phyloP scores from a whole-genome alignment of 371 early-diverging fungal species.

The Syncephalastrum contaminatum region DNA sequence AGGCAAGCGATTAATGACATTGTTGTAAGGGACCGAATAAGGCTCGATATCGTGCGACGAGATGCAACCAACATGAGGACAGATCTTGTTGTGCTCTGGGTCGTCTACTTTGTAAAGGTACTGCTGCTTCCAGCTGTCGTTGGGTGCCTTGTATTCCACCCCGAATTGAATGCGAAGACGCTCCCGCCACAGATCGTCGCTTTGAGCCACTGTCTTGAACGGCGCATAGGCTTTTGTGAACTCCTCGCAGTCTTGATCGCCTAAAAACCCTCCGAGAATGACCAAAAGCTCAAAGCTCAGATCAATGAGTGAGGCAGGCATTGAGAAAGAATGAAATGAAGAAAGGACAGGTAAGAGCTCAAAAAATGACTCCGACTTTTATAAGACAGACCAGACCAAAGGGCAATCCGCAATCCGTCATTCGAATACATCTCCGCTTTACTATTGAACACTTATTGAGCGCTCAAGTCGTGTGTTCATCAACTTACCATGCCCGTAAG shows the following conservation, averaged over 20 bases:
- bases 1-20: constrained; percentile 36
- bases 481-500: constrained; percentile 13
- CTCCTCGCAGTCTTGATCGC: constrained; percentile 20
- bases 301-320: constrained; percentile 11
- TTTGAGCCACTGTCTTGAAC: constrained; percentile 29
- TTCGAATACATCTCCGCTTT: neutral
- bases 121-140: constrained; percentile 40
- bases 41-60: constrained; percentile 25
- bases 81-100: constrained; percentile 34
- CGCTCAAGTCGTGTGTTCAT: neutral
- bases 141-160: constrained; percentile 39
- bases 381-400: constrained; percentile 5
- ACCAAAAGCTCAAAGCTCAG: constrained; percentile 40
- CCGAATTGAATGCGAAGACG: constrained; percentile 37
- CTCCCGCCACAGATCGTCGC: constrained; percentile 43
- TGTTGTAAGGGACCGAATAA: constrained; percentile 33
- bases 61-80: constrained; percentile 43
- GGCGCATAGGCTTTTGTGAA: constrained; percentile 34
- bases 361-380: constrained; percentile 5
- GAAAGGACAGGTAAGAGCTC: neutral
- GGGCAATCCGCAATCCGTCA: too few relatives aligned
- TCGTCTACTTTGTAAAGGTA: constrained; percentile 34
- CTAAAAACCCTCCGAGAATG: constrained; percentile 34
- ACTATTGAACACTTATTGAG: neutral
- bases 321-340: constrained; percentile 4